These are phyloP conservation scores for Vanderwaltozyma polyspora DNA, from an alignment of 805 yeast species.

Conservation along the genomic window DNA sequence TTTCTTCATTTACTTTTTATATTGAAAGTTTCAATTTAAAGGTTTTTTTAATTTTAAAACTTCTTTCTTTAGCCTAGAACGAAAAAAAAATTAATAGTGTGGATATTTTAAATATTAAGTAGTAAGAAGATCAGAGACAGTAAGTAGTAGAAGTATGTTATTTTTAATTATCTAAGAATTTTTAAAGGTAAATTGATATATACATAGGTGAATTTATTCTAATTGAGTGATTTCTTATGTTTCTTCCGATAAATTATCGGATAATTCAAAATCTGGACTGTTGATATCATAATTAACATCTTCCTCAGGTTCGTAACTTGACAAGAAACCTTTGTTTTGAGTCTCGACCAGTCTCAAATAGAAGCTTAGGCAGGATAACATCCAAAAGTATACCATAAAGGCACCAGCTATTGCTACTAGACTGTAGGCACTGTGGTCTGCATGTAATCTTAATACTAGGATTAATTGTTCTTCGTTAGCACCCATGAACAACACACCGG, in stretches of 20 bases:
- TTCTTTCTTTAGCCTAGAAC: no score
- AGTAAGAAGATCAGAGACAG: not conserved
- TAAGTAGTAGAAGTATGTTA: not conserved
- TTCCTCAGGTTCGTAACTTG: slow-evolving; percentile 2
- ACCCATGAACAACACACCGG: slow-evolving; percentile 81
- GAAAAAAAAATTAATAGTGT: no score
- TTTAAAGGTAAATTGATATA: no score
- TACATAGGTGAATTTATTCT: no score
- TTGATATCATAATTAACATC: not conserved
- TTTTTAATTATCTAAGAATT: not conserved
- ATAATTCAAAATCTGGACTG: slow-evolving; percentile 3
- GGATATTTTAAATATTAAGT: not conserved
- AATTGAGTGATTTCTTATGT: no score
- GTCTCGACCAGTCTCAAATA: slow-evolving; percentile 36
- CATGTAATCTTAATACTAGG: slow-evolving; percentile 58
- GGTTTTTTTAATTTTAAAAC: no score
- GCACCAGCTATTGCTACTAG: slow-evolving; percentile 64
- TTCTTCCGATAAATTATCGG: no score
- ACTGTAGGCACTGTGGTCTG: slow-evolving; percentile 79
- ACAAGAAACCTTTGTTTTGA: slow-evolving; percentile 7
- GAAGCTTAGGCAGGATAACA: slow-evolving; percentile 45
- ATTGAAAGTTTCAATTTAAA: no score
- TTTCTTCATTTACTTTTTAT: no score
- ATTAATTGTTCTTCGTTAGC: slow-evolving; percentile 84
- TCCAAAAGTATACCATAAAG: slow-evolving; percentile 57